Base-by-base conservation (phyloP, 768 basidiomycete genomes). In the Amanita inopinata region DNA sequence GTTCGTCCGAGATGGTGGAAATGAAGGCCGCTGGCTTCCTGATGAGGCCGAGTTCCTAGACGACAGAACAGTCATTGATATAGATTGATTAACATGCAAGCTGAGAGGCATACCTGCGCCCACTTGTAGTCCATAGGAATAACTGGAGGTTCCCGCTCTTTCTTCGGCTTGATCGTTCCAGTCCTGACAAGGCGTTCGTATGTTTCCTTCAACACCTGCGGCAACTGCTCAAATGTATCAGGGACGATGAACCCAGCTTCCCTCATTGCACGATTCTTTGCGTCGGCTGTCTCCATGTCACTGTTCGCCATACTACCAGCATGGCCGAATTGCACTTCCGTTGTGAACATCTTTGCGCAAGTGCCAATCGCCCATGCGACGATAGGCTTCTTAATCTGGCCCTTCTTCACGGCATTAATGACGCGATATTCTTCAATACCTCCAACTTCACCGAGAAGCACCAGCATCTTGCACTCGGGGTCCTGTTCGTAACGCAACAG, bases 111-210 rank as follows among this genome's bases (percentile, higher is more conserved):
- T 28, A 62, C 63, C 67, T 93, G 89, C 25, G 93, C 93, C 94
- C 94, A 97, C 73, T 98, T 97, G 81, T 97, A 99, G 68, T 99
- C 94, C 90, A 98, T 97, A n/a, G 94, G 94, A 59, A 98, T 97
- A 45, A 86, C 80, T 7, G 94, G 94, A 3, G 93, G 91, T 17
- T 91, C 87, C 42, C 80, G 69, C 70, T 99, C 94, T 27, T 64
- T 53, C 69, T 80, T 70, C 50, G 78, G 80, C 25, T 68, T 61
- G 61, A 99, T 76, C 22, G 64, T 56, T 24, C 92, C 90, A 34
- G 54, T 61, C 46, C 61, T 57, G 44, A 97, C 83, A 51, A 99
- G 85, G 41, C 59, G 64, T 46, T 93, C 76, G 67, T 94, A 98
- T 5, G 89, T 84, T 58, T 80, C 77, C 64, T 76, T 78, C 59